Conservation (phyloP, 805 yeast genomes). For the Metschnikowia lochheadii region DNA sequence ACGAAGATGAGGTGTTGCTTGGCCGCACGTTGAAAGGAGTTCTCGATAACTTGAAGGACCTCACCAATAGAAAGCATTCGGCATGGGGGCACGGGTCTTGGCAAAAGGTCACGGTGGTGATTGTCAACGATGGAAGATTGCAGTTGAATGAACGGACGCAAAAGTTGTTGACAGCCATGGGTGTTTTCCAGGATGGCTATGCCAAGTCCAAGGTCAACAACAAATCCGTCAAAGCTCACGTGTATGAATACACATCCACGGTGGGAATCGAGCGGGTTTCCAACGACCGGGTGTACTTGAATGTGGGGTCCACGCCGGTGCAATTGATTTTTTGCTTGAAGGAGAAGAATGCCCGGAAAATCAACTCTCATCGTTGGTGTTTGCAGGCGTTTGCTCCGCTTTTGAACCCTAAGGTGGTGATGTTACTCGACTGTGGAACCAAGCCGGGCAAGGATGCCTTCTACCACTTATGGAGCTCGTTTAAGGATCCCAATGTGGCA, state of each 20-base stretch:
- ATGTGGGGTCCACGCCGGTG: slow-evolving; percentile 61
- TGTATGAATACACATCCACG: slow-evolving; percentile 63
- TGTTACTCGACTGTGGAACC: slow-evolving; percentile 62
- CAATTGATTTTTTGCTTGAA: slow-evolving; percentile 59
- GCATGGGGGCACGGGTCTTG: slow-evolving; percentile 48
- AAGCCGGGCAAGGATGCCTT: slow-evolving; percentile 56
- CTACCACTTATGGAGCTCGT: slow-evolving; percentile 59
- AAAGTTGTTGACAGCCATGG: slow-evolving; percentile 60
- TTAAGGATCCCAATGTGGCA: slow-evolving; percentile 52
- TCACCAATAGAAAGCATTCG: slow-evolving; percentile 43
- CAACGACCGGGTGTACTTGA: slow-evolving; percentile 56
- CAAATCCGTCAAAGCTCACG: slow-evolving; percentile 58
- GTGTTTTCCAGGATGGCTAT: slow-evolving; percentile 63
- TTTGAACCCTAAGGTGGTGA: slow-evolving; percentile 53
- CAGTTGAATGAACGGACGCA: slow-evolving; percentile 61
- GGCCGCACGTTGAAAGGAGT: slow-evolving; percentile 62
- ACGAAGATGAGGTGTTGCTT: slow-evolving; percentile 59
- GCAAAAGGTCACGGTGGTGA: slow-evolving; percentile 61
- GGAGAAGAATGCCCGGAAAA: slow-evolving; percentile 60
- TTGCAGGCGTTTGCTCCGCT: slow-evolving; percentile 60
- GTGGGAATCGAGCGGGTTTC: slow-evolving; percentile 57
- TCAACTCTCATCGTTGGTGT: slow-evolving; percentile 67
- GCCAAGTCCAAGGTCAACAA: slow-evolving; percentile 59
- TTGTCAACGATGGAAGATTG: slow-evolving; percentile 63
- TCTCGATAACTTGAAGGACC: slow-evolving; percentile 59